Evolutionary conservation across 1,139 yeast species (phyloP).

Genomic region (Taphrina populina): DNA sequence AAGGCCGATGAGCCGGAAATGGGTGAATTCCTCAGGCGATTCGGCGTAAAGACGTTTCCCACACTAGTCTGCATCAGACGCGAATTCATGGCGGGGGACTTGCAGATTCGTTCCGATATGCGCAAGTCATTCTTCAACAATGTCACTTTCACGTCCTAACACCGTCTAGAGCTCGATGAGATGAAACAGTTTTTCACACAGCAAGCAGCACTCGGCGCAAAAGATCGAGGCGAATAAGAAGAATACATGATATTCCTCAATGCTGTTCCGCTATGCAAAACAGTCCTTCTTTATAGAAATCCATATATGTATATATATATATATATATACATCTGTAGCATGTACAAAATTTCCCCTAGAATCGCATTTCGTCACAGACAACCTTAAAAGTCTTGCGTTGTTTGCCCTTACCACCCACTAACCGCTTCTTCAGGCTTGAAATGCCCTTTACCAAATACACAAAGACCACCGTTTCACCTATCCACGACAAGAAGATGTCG

Average conservation of each 20-base stretch:
- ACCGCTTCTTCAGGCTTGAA: constrained; percentile 41
- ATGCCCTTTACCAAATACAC: constrained; percentile 43
- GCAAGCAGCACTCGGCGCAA: constrained; percentile 19
- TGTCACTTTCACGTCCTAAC: neutral
- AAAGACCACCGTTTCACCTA: constrained; percentile 51
- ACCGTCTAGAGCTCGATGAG: constrained; percentile 2
- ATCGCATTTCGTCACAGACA: constrained; percentile 39
- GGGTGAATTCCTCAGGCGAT: constrained; percentile 6
- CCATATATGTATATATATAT: neutral
- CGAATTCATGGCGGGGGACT: constrained; percentile 21
- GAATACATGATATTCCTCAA: neutral
- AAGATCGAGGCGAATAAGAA: constrained; percentile 12
- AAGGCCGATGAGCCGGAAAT: constrained; percentile 29
- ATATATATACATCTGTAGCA: neutral
- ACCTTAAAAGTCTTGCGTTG: constrained; percentile 45
- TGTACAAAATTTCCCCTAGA: constrained; percentile 8
- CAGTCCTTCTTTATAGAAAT: too few species aligned
- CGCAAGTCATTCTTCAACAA: neutral
- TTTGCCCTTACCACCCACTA: constrained; percentile 42
- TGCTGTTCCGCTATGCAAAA: too few species aligned
- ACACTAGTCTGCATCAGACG: constrained; percentile 29
- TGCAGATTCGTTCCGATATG: constrained; percentile 14
- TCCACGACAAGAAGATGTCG: constrained; percentile 55
- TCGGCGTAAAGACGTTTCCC: constrained; percentile 23
- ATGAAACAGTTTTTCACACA: constrained; percentile 3